A percentile compares a stretch with the other conserved stretches of the same genome.
Evolutionary conservation across 179 eudicot genomes (phyloP).

Genomic region (Silene noctiflora): DNA sequence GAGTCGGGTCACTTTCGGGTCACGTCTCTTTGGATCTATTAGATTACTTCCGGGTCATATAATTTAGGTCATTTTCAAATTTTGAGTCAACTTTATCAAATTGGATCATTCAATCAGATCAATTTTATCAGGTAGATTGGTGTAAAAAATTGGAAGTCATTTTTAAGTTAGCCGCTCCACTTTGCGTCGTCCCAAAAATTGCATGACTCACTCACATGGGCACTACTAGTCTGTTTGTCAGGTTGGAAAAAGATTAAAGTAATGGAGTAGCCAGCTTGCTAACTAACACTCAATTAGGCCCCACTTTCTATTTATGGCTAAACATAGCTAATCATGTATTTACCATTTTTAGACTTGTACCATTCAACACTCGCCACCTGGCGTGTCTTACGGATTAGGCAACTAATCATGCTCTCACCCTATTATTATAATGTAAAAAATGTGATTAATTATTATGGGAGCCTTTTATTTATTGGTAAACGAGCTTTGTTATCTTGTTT

Average conservation of each 20-base stretch:
- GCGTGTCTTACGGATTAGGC: not conserved
- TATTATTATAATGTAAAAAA: conserved; percentile 6
- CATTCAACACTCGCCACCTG: not conserved
- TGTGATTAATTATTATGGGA: not conserved
- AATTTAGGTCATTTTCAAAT: too few species aligned
- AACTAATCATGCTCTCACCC: conserved; percentile 22
- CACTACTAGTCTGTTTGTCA: conserved; percentile 12
- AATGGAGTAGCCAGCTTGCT: conserved; percentile 5
- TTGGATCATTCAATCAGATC: too few species aligned
- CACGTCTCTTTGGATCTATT: too few species aligned
- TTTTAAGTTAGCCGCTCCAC: not conserved
- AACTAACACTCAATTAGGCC: conserved; percentile 4
- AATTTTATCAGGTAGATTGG: too few species aligned
- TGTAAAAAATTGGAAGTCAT: not conserved
- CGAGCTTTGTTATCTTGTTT: too few species aligned
- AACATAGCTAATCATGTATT: conserved; percentile 8
- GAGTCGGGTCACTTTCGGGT: too few species aligned
- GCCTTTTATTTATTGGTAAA: not conserved
- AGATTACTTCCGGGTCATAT: too few species aligned
- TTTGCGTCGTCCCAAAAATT: conserved; percentile 6
- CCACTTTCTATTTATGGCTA: conserved; percentile 22
- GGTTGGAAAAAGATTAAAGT: conserved; percentile 12
- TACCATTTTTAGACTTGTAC: not conserved
- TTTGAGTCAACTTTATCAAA: too few species aligned
- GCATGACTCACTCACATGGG: conserved; percentile 21